Evolutionary conservation across 495 filamentous ascomycete genomes (phyloP).

Genomic region (Tuber borchii): DNA sequence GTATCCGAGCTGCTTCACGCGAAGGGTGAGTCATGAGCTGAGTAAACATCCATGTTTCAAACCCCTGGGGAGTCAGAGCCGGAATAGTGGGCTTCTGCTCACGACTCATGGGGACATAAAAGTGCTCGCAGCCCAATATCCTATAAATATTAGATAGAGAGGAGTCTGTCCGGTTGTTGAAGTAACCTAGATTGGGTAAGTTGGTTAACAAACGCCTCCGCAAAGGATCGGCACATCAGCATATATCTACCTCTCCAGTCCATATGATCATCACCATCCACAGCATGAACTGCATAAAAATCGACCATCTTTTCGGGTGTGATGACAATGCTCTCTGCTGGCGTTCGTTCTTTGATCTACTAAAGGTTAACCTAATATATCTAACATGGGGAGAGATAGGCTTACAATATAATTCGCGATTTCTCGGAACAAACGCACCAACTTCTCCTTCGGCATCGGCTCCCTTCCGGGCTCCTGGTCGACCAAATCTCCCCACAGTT

Average conservation of each 20-base stretch:
- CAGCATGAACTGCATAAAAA: conserved; percentile 63
- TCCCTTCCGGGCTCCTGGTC: conserved; percentile 26
- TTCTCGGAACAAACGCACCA: conserved; percentile 66
- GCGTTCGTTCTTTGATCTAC: conserved; percentile 71
- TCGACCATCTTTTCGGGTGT: conserved; percentile 70
- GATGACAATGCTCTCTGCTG: conserved; percentile 69
- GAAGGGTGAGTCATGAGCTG: conserved; percentile 72
- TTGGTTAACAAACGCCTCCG: conserved; percentile 38
- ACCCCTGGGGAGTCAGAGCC: conserved; percentile 71
- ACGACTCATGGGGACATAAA: conserved; percentile 62
- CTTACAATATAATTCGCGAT: conserved; percentile 73
- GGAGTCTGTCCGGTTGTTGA: conserved; percentile 43
- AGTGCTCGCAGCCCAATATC: conserved; percentile 70
- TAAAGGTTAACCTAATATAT: conserved; percentile 35
- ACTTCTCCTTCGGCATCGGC: conserved; percentile 54
- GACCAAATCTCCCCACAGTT: conserved; percentile 38
- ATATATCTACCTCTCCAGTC: conserved; percentile 55
- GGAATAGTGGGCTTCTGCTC: conserved; percentile 62
- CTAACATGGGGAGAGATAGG: conserved; percentile 5
- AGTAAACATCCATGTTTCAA: conserved; percentile 67
- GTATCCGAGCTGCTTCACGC: conserved; percentile 66
- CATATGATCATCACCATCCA: conserved; percentile 56
- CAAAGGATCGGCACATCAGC: conserved; percentile 36
- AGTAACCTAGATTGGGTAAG: conserved; percentile 45
- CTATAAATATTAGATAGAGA: conserved; percentile 64